These are phyloP conservation scores for Kazachstania martiniae DNA, from an alignment of 805 yeast species.

Conservation along the genomic window DNA sequence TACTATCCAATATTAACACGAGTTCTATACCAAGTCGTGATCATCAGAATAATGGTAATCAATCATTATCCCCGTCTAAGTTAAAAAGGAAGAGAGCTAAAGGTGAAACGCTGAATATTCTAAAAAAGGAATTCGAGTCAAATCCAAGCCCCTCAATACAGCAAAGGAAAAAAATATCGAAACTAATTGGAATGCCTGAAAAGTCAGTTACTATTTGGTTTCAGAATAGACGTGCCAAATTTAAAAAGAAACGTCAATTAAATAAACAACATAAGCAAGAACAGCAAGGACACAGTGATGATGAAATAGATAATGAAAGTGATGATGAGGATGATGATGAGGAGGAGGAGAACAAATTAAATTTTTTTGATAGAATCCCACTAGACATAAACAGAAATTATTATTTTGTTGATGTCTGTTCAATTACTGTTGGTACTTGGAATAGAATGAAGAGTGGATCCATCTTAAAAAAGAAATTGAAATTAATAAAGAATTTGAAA, in stretches of 20 bases:
- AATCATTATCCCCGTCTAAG: conserved; percentile 4
- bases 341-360: conserved; percentile 3
- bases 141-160: conserved; percentile 73
- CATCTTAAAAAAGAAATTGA: conserved; percentile 28
- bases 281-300: conserved; percentile 3
- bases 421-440: conserved; percentile 72
- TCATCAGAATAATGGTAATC: neutral
- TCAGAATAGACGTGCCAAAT: conserved; percentile 76
- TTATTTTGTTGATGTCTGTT: conserved; percentile 54
- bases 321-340: neutral
- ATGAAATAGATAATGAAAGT: neutral
- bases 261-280: neutral
- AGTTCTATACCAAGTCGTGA: neutral
- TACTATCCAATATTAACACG: neutral
- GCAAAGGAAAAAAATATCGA: conserved; percentile 57
- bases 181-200: conserved; percentile 70
- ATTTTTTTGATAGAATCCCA: conserved; percentile 34
- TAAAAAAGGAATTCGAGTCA: conserved; percentile 56
- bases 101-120: conserved; percentile 65
- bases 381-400: conserved; percentile 53
- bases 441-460: conserved; percentile 64
- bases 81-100: conserved; percentile 58
- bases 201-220: conserved; percentile 89
- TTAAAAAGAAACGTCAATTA: conserved; percentile 35
- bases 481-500: conserved; percentile 35